Percentiles rank a stretch among this genome's conserved stretches.
phyloP scores from a whole-genome alignment of 2,329 filamentous ascomycete species.

The Beauveria australis region DNA sequence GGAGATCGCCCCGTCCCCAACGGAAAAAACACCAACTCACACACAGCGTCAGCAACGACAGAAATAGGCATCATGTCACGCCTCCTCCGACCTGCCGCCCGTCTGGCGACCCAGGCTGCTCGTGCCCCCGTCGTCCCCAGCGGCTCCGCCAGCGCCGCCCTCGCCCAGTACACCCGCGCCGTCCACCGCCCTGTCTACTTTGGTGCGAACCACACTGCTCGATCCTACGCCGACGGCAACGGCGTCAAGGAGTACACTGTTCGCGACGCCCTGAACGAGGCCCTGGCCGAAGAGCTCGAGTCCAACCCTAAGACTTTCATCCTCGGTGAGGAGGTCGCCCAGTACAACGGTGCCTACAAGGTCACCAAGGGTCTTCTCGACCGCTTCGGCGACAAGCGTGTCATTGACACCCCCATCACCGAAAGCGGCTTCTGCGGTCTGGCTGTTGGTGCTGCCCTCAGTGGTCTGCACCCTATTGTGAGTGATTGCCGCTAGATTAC shows the following conservation, averaged over 20 bases:
- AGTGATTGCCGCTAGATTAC: slow-evolving; percentile 31
- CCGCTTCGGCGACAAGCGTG: slow-evolving; percentile 92
- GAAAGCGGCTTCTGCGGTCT: slow-evolving; percentile 93
- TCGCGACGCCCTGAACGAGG: slow-evolving; percentile 94
- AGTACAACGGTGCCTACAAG: slow-evolving; percentile 99
- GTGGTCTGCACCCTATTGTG: slow-evolving; percentile 88
- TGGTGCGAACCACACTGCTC: slow-evolving; percentile 25
- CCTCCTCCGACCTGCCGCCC: slow-evolving; percentile 42
- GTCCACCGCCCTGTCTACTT: slow-evolving; percentile 30
- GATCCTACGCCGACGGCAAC: slow-evolving; percentile 46
- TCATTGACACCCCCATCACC: slow-evolving; percentile 98
- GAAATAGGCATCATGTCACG: slow-evolving; percentile 34
- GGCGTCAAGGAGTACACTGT: slow-evolving; percentile 91
- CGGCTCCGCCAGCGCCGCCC: slow-evolving; percentile 26
- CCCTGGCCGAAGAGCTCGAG: slow-evolving; percentile 95
- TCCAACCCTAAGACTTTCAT: slow-evolving; percentile 90
- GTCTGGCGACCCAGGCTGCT: slow-evolving; percentile 35
- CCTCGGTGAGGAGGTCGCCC: slow-evolving; percentile 94
- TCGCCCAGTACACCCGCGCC: slow-evolving; percentile 30
- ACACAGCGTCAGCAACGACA: slow-evolving; percentile 7
- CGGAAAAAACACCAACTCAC: neutral
- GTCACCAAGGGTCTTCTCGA: slow-evolving; percentile 97
- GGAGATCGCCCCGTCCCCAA: neutral
- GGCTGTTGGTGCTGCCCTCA: slow-evolving; percentile 88
- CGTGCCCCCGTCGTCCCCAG: slow-evolving; percentile 15